Evolutionary conservation across 805 yeast species (phyloP), one percentile per base, ranked within the genome.

Genomic region (Ogataea zsoltii): DNA sequence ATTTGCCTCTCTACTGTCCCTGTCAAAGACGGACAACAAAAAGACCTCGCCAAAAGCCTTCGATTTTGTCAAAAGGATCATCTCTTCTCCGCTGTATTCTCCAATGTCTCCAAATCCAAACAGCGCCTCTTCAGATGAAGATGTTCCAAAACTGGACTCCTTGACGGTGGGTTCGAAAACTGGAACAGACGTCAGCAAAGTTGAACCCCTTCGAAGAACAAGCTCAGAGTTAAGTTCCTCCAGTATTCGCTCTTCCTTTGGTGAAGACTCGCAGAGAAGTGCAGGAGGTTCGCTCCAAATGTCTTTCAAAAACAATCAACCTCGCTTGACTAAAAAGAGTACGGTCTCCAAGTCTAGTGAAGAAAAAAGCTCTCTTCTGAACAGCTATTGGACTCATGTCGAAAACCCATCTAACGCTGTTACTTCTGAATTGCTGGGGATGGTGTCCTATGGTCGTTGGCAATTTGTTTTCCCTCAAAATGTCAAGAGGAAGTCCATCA

Each of bases 381-480:
- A 69, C 45, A 63, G 63, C 17, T 70, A 75, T 58, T 79, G 94
- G 88, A 76, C 86, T 1, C 77, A 76, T 30, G 76, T 87, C 21
- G 69, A 71, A 6, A 92, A 91, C 55, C 97, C 97, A 0, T 89
- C 97, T 0, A 77, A 78, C 46, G 83, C 83, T 6, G 69, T 79
- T 4, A 74, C 76, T 26, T 68, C 75, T 2, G 83, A 80, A 41
- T 67, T 79, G 7, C 68, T 83, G 13, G 74, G 76, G 10, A 74
- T 79, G 45, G 68, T 82, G 7, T 75, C 81, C n/a, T 82, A 80
- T 36, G 92, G 96, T 5, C 77, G 96, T 46, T 94, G 99, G 99
- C 83, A 83, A 45, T 89, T 86, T 65, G 96, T 90, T 1, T 88
- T 88, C 55, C 96, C 98, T 0, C 76, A 77, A 12, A 77, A 79